phyloP scores from a whole-genome alignment of 148 eudicot genomes.

The Diospyros kaki region DNA sequence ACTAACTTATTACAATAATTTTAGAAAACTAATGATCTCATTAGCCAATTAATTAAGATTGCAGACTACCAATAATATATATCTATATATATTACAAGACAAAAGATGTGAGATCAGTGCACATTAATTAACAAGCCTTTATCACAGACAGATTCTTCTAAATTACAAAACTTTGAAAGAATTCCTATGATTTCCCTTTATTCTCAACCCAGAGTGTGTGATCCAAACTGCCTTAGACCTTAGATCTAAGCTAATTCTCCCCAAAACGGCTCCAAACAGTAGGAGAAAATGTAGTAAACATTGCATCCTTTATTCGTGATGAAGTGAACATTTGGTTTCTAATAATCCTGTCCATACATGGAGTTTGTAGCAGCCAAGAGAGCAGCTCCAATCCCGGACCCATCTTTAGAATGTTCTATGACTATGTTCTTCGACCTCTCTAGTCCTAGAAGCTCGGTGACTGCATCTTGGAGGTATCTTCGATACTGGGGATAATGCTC shows the following conservation, averaged over 20 bases:
- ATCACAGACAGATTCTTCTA: not conserved
- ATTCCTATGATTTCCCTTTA: not conserved
- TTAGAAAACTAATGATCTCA: too few relatives aligned
- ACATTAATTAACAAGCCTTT: too few relatives aligned
- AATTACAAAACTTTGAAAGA: conserved; percentile 5
- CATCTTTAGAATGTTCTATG: conserved; percentile 68
- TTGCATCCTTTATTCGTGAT: not conserved
- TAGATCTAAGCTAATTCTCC: not conserved
- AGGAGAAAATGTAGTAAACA: not conserved
- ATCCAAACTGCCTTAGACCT: not conserved
- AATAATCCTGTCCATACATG: conserved; percentile 33
- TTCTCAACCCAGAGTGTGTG: not conserved
- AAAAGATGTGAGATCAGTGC: too few relatives aligned
- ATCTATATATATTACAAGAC: too few relatives aligned
- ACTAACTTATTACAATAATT: too few relatives aligned
- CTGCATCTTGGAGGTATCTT: conserved; percentile 53
- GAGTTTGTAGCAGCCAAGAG: conserved; percentile 78
- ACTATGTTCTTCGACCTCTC: conserved; percentile 44
- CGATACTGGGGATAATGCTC: conserved; percentile 71
- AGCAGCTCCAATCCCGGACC: conserved; percentile 89
- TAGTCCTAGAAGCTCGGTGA: conserved; percentile 52
- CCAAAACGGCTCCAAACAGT: not conserved
- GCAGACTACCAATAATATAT: too few relatives aligned
- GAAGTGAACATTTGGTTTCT: not conserved
- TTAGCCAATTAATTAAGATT: too few relatives aligned